A percentile compares a stretch with the other conserved stretches of the same genome.
Conservation (phyloP, 768 basidiomycete genomes). For the Lactifluus subvellereus region DNA sequence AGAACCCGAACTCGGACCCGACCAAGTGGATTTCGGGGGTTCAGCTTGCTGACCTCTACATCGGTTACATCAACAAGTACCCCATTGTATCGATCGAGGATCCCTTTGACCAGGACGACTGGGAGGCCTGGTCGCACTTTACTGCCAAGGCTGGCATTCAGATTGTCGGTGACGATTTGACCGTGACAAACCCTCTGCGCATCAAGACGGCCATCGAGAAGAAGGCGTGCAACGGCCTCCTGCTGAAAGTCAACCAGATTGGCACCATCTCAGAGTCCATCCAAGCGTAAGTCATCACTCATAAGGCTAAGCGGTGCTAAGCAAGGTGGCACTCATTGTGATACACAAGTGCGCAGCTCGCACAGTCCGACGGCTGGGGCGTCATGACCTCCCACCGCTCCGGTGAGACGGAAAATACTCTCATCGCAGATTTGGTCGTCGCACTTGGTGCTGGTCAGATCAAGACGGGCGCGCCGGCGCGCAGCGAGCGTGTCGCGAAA, state of each 20-base stretch:
- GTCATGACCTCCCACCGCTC: conserved; percentile 99
- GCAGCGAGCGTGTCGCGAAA: conserved; percentile 95
- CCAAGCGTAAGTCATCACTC: conserved; percentile 71
- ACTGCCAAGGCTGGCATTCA: conserved; percentile 74
- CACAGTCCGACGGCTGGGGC: conserved; percentile 96
- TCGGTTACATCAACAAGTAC: conserved; percentile 83
- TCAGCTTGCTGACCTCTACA: conserved; percentile 90
- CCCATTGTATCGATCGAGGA: conserved; percentile 95
- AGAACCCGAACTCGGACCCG: conserved; percentile 98
- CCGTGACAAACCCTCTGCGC: conserved; percentile 93
- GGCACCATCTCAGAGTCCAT: conserved; percentile 99
- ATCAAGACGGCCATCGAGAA: conserved; percentile 99
- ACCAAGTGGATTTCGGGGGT: conserved; percentile 92
- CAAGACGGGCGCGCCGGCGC: conserved; percentile 97
- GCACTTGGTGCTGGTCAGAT: conserved; percentile 91
- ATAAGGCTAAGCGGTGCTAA: neutral
- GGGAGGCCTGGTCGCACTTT: conserved; percentile 96
- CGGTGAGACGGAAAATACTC: conserved; percentile 96
- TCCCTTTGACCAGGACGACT: conserved; percentile 99
- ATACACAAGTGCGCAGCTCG: conserved; percentile 73
- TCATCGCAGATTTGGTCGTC: conserved; percentile 93
- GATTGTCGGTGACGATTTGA: conserved; percentile 94
- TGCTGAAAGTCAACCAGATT: conserved; percentile 99
- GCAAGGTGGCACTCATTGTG: neutral
- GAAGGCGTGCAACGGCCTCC: conserved; percentile 98